Evolutionary conservation across 2,329 filamentous ascomycete genomes (phyloP).

Genomic region (Clonostachys chloroleuca): DNA sequence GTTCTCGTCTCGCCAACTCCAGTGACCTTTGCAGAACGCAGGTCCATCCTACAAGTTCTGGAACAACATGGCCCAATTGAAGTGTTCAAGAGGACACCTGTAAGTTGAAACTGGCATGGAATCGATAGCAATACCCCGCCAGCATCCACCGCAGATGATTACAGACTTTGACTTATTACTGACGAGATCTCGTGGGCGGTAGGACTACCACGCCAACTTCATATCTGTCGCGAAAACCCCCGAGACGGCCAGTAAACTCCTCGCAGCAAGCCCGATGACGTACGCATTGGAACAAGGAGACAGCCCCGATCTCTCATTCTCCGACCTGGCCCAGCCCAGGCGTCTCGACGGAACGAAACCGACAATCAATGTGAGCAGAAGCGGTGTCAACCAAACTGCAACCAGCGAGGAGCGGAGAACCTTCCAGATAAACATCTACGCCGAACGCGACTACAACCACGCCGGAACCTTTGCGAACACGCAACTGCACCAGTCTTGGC

Average conservation of each 20-base stretch:
- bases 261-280: constrained; percentile 38
- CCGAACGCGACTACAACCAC: constrained; percentile 32
- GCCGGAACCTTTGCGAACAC: constrained; percentile 23
- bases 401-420: constrained; percentile 15
- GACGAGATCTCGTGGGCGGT: not conserved
- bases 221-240: constrained; percentile 39
- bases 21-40: constrained; percentile 46
- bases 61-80: constrained; percentile 45
- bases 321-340: constrained; percentile 17
- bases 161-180: no score
- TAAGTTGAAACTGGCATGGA: not conserved
- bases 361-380: not conserved
- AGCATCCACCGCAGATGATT: no score
- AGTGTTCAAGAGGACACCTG: constrained; percentile 28
- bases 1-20: constrained; percentile 48
- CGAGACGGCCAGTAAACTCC: constrained; percentile 29
- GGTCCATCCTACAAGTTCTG: constrained; percentile 47
- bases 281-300: constrained; percentile 29
- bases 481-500: constrained; percentile 29
- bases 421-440: constrained; percentile 36
- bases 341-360: constrained; percentile 4
- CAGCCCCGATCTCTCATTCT: constrained; percentile 21
- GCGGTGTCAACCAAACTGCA: not conserved
- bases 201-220: constrained; percentile 42
- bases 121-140: no score